Conservation (phyloP, 805 yeast genomes). For the Cyberlindnera veronae region DNA sequence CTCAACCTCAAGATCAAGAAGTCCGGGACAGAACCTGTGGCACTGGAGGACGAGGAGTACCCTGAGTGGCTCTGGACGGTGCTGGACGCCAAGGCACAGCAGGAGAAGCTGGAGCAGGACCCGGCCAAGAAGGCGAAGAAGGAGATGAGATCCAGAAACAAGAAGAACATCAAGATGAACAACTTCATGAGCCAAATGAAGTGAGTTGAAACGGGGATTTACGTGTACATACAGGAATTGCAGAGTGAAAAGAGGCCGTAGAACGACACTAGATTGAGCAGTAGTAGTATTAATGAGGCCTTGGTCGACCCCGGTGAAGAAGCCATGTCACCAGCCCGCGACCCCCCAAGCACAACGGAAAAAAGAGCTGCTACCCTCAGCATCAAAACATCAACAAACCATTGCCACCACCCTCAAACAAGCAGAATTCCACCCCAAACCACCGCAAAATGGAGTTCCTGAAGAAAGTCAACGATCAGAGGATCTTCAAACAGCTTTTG, state of each 20-base stretch:
- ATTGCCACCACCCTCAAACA: neutral
- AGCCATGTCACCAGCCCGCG: too few species aligned
- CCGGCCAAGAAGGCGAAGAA: slow-evolving; percentile 69
- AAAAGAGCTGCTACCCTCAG: too few species aligned
- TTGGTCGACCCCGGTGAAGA: too few species aligned
- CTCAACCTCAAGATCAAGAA: slow-evolving; percentile 72
- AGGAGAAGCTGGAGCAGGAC: slow-evolving; percentile 50
- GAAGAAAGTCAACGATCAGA: slow-evolving; percentile 9
- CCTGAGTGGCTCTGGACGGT: slow-evolving; percentile 95
- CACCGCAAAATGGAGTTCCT: slow-evolving; percentile 12
- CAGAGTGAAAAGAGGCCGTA: too few species aligned
- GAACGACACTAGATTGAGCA: too few species aligned
- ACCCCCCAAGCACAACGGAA: too few species aligned
- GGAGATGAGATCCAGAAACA: slow-evolving; percentile 63
- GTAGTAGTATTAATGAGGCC: too few species aligned
- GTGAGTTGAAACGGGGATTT: too few species aligned
- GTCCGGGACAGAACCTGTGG: slow-evolving; percentile 83
- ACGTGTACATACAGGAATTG: neutral
- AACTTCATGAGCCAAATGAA: slow-evolving; percentile 63
- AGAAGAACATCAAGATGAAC: slow-evolving; percentile 66
- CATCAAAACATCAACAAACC: slow-evolving; percentile 8
- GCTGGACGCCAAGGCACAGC: slow-evolving; percentile 63
- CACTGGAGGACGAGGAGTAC: slow-evolving; percentile 81
- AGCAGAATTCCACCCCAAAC: neutral
- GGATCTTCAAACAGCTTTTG: slow-evolving; percentile 7